These are phyloP conservation scores for Rhazya stricta DNA, from an alignment of 257 asterid genomes.

Conservation along the genomic window DNA sequence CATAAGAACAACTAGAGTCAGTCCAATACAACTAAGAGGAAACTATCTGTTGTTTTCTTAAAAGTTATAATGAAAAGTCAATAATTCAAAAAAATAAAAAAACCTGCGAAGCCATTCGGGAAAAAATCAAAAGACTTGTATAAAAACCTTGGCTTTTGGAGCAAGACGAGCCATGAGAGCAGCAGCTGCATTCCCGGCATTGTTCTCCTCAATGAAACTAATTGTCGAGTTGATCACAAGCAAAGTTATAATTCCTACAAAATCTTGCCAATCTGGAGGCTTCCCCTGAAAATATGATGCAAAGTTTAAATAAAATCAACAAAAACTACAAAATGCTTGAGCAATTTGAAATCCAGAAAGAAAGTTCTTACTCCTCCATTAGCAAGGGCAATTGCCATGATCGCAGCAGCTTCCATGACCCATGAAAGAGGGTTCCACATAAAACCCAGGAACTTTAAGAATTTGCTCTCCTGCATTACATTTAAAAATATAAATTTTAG, in stretches of 20 bases:
- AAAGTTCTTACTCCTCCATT: conserved; percentile 81
- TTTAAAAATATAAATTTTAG: not conserved
- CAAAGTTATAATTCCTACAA: conserved; percentile 86
- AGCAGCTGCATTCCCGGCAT: conserved; percentile 99
- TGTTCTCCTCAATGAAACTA: conserved; percentile 94
- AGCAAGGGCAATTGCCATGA: conserved; percentile 99
- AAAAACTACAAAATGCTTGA: not conserved
- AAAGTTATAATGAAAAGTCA: not conserved
- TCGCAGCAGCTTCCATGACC: conserved; percentile 99
- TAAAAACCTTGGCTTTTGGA: conserved; percentile 76
- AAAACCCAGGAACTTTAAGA: conserved; percentile 85
- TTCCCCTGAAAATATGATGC: conserved; percentile 52
- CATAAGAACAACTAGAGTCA: conserved; percentile 22
- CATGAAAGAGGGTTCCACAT: conserved; percentile 99
- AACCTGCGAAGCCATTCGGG: not conserved
- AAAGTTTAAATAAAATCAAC: conserved; percentile 8
- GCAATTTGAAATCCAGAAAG: conserved; percentile 11
- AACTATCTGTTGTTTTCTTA: not conserved
- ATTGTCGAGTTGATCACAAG: conserved; percentile 89
- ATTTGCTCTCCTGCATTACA: conserved; percentile 77
- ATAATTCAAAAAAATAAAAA: not conserved
- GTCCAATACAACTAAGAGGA: conserved; percentile 6
- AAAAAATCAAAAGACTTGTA: not conserved
- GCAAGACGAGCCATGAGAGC: conserved; percentile 99
- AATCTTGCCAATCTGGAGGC: conserved; percentile 99